Conservation (phyloP, 371 early-diverging fungal species). For the Mortierella sp. region DNA sequence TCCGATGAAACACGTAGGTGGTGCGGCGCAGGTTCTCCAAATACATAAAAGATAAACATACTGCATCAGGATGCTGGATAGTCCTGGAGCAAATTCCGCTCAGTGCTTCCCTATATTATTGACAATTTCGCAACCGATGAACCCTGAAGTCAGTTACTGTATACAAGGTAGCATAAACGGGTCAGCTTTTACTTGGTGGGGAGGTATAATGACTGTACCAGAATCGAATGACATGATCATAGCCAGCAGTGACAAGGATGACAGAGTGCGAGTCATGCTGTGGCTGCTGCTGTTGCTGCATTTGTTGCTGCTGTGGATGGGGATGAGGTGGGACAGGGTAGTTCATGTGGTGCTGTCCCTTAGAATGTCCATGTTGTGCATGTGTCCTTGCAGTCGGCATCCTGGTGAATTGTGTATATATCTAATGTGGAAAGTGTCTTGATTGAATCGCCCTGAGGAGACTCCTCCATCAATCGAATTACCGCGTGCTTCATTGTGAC, state of each 20-base stretch:
- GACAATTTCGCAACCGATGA: not conserved
- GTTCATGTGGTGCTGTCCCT: conserved; percentile 45
- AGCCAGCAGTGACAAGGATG: conserved; percentile 94
- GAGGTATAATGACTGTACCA: conserved; percentile 60
- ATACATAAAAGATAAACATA: conserved; percentile 39
- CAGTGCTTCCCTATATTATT: conserved; percentile 81
- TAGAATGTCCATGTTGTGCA: conserved; percentile 22
- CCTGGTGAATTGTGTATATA: not conserved
- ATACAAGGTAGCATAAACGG: not conserved
- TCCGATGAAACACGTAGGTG: not conserved
- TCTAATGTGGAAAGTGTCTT: no score
- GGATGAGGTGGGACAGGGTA: conserved; percentile 40
- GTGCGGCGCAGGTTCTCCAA: no score
- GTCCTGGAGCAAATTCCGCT: conserved; percentile 94
- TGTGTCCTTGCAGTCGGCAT: conserved; percentile 53
- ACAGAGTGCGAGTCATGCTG: conserved; percentile 80
- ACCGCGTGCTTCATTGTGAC: conserved; percentile 2
- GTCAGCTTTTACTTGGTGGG: no score
- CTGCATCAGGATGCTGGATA: conserved; percentile 94
- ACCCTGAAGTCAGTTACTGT: not conserved
- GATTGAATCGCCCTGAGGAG: no score
- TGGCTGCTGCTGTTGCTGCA: conserved; percentile 42
- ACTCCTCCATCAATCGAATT: no score
- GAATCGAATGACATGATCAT: conserved; percentile 97
- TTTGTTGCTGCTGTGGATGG: conserved; percentile 40